Conservation (phyloP, 2,329 filamentous ascomycete species). For the Fusarium transvaalense region DNA sequence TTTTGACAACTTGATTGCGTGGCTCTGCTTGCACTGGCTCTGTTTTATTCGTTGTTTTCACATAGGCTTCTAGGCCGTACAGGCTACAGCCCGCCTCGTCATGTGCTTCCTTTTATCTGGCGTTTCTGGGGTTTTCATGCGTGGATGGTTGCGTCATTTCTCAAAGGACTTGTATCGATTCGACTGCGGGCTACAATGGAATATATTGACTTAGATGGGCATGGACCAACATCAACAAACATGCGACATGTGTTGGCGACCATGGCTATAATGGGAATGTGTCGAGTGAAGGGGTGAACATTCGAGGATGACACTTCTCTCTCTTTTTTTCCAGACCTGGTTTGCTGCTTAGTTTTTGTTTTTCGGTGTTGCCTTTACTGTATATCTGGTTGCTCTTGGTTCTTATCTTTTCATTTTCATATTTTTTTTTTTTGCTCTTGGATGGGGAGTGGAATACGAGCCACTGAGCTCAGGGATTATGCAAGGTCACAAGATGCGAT, state of each 20-base stretch:
- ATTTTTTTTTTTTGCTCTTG: constrained; percentile 11
- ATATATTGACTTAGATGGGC: constrained; percentile 20
- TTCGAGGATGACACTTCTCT: background rate
- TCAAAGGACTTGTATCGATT: constrained; percentile 10
- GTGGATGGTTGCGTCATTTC: constrained; percentile 19
- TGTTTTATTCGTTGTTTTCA: constrained; percentile 10
- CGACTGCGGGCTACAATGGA: constrained; percentile 21
- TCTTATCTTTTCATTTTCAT: constrained; percentile 1
- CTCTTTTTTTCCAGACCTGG: constrained; percentile 7
- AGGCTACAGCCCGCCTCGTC: constrained; percentile 12
- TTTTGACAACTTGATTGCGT: constrained; percentile 4
- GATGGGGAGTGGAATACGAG: constrained; percentile 13
- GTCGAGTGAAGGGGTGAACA: constrained; percentile 5
- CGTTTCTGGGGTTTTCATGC: constrained; percentile 26
- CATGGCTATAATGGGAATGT: constrained; percentile 14
- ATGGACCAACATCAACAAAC: constrained; percentile 2
- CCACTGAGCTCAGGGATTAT: constrained; percentile 32
- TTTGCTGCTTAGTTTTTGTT: constrained; percentile 10
- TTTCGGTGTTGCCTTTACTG: background rate
- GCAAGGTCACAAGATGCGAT: constrained; percentile 17
- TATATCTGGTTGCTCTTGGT: constrained; percentile 1
- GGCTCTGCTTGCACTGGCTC: background rate
- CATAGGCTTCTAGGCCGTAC: constrained; percentile 20
- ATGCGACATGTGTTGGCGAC: constrained; percentile 8
- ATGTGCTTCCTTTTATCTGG: constrained; percentile 23